These are phyloP conservation scores for Polytolypa hystricis DNA, from an alignment of 2,329 filamentous ascomycete species.

Conservation along the genomic window DNA sequence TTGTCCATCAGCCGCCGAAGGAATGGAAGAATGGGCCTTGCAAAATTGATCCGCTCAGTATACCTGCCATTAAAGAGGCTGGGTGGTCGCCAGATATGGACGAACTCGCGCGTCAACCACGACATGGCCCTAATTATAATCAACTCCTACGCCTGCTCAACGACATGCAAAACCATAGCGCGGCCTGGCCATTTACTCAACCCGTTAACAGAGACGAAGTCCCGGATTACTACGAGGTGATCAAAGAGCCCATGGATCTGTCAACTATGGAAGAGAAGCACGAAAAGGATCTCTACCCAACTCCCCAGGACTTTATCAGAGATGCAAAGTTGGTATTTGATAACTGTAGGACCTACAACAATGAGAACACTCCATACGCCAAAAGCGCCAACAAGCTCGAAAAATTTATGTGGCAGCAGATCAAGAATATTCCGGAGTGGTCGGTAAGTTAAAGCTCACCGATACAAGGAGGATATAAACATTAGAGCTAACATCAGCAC, in stretches of 20 bases:
- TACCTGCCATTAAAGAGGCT: slow-evolving; percentile 78
- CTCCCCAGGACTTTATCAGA: slow-evolving; percentile 81
- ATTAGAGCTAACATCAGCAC: too few relatives aligned
- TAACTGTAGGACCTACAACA: slow-evolving; percentile 95
- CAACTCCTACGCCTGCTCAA: slow-evolving; percentile 86
- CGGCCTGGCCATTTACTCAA: slow-evolving; percentile 87
- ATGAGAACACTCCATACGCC: slow-evolving; percentile 85
- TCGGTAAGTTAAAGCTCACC: slow-evolving; percentile 40
- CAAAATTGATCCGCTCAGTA: slow-evolving; percentile 72
- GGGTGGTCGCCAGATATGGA: slow-evolving; percentile 99
- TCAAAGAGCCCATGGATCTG: slow-evolving; percentile 95
- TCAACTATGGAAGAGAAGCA: slow-evolving; percentile 93
- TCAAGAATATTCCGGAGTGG: slow-evolving; percentile 90
- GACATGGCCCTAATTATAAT: slow-evolving; percentile 93
- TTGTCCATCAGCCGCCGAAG: slow-evolving; percentile 72
- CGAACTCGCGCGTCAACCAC: slow-evolving; percentile 83
- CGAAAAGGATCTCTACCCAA: slow-evolving; percentile 83
- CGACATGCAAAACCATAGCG: slow-evolving; percentile 85
- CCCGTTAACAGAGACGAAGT: slow-evolving; percentile 95
- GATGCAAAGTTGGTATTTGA: slow-evolving; percentile 85
- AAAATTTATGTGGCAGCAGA: slow-evolving; percentile 91
- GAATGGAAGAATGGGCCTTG: slow-evolving; percentile 69
- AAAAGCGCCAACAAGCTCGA: slow-evolving; percentile 90
- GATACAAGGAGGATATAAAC: too few relatives aligned
- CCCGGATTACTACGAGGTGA: slow-evolving; percentile 97